phyloP scores from a whole-genome alignment of 441 rosid species.

The Bocquillonia castaneifolia region DNA sequence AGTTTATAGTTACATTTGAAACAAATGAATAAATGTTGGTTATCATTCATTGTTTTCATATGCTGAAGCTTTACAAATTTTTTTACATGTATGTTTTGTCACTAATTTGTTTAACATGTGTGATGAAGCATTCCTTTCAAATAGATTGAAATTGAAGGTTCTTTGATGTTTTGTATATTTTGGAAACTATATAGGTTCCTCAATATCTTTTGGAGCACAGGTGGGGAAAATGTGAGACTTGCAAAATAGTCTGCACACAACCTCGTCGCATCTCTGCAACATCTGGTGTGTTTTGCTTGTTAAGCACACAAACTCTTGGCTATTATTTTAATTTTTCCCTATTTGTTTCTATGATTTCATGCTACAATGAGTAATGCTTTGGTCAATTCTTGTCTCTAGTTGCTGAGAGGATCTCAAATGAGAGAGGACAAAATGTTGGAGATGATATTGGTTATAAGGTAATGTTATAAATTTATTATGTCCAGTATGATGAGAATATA shows the following conservation, averaged over 20 bases:
- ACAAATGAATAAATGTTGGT: neutral
- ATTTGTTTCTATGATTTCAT: neutral
- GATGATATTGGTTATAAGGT: constrained; percentile 92
- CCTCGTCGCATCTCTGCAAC: constrained; percentile 97
- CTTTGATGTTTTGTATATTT: neutral
- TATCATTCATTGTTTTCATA: neutral
- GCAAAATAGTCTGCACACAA: constrained; percentile 94
- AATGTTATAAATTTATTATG: constrained; percentile 10
- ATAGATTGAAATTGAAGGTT: neutral
- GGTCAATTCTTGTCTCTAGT: constrained; percentile 40
- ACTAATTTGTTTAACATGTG: neutral
- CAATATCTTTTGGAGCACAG: constrained; percentile 77
- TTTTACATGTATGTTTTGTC: neutral
- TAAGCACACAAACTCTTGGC: constrained; percentile 10
- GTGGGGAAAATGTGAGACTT: constrained; percentile 72
- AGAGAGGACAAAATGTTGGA: constrained; percentile 85
- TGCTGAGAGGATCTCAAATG: constrained; percentile 86
- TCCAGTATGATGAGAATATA: neutral
- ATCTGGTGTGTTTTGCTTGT: constrained; percentile 51
- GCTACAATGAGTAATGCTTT: constrained; percentile 16
- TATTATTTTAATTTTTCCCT: constrained; percentile 8
- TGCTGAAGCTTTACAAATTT: neutral
- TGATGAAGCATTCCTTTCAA: neutral
- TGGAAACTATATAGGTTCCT: constrained; percentile 57
- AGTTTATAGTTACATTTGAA: too few species aligned